Percentiles rank a stretch among this genome's conserved stretches.
phyloP scores from a whole-genome alignment of 331 rosid species.

The Arachis monticola region DNA sequence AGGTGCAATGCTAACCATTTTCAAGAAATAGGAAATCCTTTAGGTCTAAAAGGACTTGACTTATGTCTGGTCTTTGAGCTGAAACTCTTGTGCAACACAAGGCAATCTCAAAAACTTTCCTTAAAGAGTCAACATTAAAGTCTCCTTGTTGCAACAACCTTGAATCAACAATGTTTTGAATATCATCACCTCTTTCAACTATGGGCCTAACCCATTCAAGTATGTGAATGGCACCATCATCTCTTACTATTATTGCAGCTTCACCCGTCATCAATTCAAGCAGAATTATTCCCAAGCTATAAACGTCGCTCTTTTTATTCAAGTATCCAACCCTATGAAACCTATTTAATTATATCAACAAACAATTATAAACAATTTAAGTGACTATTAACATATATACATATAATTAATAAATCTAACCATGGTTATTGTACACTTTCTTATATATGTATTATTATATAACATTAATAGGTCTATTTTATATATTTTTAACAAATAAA shows the following conservation, averaged over 20 bases:
- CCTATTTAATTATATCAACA: neutral
- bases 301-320: constrained; percentile 37
- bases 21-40: constrained; percentile 33
- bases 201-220: constrained; percentile 26
- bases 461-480: too few relatives aligned
- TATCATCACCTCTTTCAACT: constrained; percentile 22
- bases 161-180: constrained; percentile 4
- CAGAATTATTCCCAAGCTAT: constrained; percentile 45
- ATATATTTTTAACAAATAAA: too few relatives aligned
- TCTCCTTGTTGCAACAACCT: constrained; percentile 10
- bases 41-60: constrained; percentile 20
- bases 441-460: too few relatives aligned
- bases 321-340: neutral
- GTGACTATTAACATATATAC: too few relatives aligned
- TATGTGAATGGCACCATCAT: constrained; percentile 13
- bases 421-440: too few relatives aligned
- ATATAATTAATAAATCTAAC: too few relatives aligned
- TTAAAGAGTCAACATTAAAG: neutral
- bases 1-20: neutral
- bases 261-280: constrained; percentile 30
- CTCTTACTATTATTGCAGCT: neutral
- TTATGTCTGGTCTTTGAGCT: constrained; percentile 22
- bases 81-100: constrained; percentile 21
- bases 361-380: too few relatives aligned
- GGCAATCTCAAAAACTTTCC: constrained; percentile 42